A percentile compares a stretch with the other conserved stretches of the same genome.
Evolutionary conservation across 495 filamentous ascomycete species (phyloP).

Genomic region (Penicillium desertorum): DNA sequence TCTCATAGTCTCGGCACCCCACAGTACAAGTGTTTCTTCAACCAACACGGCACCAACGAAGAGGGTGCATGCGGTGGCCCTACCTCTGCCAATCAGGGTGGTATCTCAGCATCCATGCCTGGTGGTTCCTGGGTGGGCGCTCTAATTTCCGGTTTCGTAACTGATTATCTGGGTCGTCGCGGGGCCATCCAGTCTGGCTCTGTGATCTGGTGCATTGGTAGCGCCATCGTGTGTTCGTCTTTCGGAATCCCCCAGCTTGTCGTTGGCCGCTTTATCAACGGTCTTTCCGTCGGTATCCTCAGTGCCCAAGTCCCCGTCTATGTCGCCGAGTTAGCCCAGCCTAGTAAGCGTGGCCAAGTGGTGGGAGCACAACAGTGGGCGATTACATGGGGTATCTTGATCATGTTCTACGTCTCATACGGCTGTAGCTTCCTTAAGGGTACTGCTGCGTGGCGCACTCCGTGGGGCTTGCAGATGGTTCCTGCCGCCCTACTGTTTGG

Average conservation of each 20-base stretch:
- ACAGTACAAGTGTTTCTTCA: slow-evolving; percentile 63
- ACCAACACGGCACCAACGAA: slow-evolving; percentile 40
- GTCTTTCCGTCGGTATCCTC: slow-evolving; percentile 70
- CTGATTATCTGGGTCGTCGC: slow-evolving; percentile 66
- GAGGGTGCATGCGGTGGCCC: slow-evolving; percentile 47
- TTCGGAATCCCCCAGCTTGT: slow-evolving; percentile 72
- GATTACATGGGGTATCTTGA: slow-evolving; percentile 75
- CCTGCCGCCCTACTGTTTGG: slow-evolving; percentile 62
- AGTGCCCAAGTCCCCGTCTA: slow-evolving; percentile 78
- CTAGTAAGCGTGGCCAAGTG: slow-evolving; percentile 67
- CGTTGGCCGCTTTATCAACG: slow-evolving; percentile 73
- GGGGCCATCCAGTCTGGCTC: slow-evolving; percentile 60
- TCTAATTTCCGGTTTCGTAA: slow-evolving; percentile 60
- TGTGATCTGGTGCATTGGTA: slow-evolving; percentile 65
- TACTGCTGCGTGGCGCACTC: slow-evolving; percentile 61
- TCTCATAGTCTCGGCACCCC: slow-evolving; percentile 36
- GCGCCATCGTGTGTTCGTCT: slow-evolving; percentile 64
- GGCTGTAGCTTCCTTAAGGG: slow-evolving; percentile 61
- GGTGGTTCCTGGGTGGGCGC: slow-evolving; percentile 70
- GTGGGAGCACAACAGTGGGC: slow-evolving; percentile 73
- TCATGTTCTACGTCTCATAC: slow-evolving; percentile 61
- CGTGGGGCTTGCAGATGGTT: slow-evolving; percentile 74
- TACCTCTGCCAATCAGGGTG: slow-evolving; percentile 50
- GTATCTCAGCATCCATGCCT: slow-evolving; percentile 68
- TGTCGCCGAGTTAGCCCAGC: slow-evolving; percentile 69